Percentiles rank a stretch among this genome's conserved stretches.
These are phyloP conservation scores for Peronospora tabacina DNA, from an alignment of 352 stramenopile genomes.

Conservation along the genomic window DNA sequence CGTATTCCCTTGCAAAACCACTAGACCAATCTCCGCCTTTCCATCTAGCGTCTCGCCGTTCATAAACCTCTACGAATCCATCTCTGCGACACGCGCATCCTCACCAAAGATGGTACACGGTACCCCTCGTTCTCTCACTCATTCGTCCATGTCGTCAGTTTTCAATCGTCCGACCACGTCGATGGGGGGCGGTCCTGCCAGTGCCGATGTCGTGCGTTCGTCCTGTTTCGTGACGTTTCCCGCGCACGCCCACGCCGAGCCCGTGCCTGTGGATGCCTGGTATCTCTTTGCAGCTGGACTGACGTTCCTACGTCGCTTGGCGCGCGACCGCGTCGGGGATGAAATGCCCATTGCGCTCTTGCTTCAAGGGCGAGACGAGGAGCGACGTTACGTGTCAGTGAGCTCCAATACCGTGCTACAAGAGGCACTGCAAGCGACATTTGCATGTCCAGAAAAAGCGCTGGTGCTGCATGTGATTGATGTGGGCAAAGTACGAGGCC, in stretches of 20 bases:
- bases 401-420: constrained; percentile 45
- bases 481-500: constrained; percentile 40
- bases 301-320: constrained; percentile 61
- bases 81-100: constrained; percentile 14
- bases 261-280: constrained; percentile 77
- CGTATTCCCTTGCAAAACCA: too few relatives aligned
- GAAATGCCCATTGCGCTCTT: constrained; percentile 47
- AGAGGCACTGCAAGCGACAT: constrained; percentile 57
- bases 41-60: not conserved
- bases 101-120: too few relatives aligned
- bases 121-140: too few relatives aligned
- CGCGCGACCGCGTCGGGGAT: constrained; percentile 63
- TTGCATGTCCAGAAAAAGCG: constrained; percentile 45
- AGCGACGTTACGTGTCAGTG: constrained; percentile 55
- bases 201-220: constrained; percentile 66
- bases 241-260: constrained; percentile 53
- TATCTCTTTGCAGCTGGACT: constrained; percentile 66
- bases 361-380: constrained; percentile 37
- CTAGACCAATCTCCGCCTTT: not conserved
- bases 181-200: constrained; percentile 67
- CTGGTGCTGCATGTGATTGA: constrained; percentile 73
- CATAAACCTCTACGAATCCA: constrained; percentile 2
- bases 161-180: too few relatives aligned
- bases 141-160: too few relatives aligned
- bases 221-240: constrained; percentile 82